Evolutionary conservation across 768 basidiomycete species (phyloP).

Genomic region (Mycena rebaudengoi): DNA sequence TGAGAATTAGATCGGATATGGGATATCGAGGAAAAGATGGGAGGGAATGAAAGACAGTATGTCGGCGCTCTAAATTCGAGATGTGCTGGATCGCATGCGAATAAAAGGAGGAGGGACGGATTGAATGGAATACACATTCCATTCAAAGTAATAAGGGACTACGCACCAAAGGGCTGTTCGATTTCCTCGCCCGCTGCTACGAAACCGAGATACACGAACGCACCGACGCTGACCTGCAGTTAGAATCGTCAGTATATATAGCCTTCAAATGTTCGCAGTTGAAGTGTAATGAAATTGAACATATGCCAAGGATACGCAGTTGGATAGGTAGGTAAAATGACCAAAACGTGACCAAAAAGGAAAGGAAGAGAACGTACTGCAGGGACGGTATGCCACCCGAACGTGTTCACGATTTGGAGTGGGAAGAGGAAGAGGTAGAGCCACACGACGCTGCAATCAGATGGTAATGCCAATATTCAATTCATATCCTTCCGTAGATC

Average conservation of each 20-base stretch:
- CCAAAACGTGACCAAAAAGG: neutral
- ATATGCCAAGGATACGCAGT: no score
- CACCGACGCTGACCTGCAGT: conserved; percentile 57
- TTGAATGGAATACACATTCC: no score
- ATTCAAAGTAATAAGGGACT: neutral
- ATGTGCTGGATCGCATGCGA: no score
- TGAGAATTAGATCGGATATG: neutral
- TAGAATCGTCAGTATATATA: no score
- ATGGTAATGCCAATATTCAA: neutral
- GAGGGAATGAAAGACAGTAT: neutral
- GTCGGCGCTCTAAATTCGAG: no score
- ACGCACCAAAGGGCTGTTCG: conserved; percentile 71
- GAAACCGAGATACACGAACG: conserved; percentile 79
- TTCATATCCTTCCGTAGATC: no score
- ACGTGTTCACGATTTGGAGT: conserved; percentile 72
- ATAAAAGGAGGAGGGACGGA: no score
- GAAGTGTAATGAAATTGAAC: no score
- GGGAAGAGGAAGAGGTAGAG: conserved; percentile 80
- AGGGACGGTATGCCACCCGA: conserved; percentile 71
- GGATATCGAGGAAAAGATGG: neutral
- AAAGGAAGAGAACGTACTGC: conserved; percentile 39
- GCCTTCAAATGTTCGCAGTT: no score
- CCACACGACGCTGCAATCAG: conserved; percentile 62
- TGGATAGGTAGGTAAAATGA: no score
- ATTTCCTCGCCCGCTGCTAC: conserved; percentile 77